Conservation (phyloP, 805 yeast species). For the Barnettozyma wickerhamii region DNA sequence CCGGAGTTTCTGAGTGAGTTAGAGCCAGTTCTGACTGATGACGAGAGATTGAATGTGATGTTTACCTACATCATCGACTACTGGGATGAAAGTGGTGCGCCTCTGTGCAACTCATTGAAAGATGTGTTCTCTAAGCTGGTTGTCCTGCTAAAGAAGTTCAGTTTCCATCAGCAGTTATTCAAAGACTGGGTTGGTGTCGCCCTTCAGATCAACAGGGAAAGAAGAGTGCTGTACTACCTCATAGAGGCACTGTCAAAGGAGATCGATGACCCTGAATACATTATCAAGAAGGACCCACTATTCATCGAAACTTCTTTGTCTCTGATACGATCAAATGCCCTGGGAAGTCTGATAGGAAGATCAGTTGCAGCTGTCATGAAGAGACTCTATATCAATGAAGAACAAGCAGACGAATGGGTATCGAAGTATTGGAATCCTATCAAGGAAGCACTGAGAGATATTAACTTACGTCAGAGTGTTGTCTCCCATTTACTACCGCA, state of each 20-base stretch:
- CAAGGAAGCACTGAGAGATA: conserved; percentile 11
- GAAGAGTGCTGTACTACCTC: conserved; percentile 58
- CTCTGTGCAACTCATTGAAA: conserved; percentile 63
- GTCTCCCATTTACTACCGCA: conserved; percentile 59
- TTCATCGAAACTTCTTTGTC: conserved; percentile 46
- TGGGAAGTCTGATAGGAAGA: conserved; percentile 67
- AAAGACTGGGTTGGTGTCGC: conserved; percentile 43
- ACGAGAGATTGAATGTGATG: conserved; percentile 27
- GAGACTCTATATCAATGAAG: conserved; percentile 30
- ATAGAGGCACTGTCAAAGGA: conserved; percentile 53
- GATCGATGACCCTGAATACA: conserved; percentile 32
- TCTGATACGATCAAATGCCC: conserved; percentile 50
- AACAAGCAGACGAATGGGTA: conserved; percentile 21
- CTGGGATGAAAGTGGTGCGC: conserved; percentile 68
- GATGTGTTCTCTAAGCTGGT: conserved; percentile 56
- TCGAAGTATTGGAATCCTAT: conserved; percentile 21
- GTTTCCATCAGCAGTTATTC: conserved; percentile 25
- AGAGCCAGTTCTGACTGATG: conserved; percentile 13
- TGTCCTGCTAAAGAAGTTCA: conserved; percentile 30
- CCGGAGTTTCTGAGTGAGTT: conserved; percentile 9
- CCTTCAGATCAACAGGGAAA: conserved; percentile 41
- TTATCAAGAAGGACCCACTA: conserved; percentile 40
- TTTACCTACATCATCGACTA: conserved; percentile 58
- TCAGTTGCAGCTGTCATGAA: conserved; percentile 40
- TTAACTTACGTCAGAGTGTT: conserved; percentile 35